Evolutionary conservation across 179 eudicot species (phyloP).

Genomic region (Nepenthes alata): DNA sequence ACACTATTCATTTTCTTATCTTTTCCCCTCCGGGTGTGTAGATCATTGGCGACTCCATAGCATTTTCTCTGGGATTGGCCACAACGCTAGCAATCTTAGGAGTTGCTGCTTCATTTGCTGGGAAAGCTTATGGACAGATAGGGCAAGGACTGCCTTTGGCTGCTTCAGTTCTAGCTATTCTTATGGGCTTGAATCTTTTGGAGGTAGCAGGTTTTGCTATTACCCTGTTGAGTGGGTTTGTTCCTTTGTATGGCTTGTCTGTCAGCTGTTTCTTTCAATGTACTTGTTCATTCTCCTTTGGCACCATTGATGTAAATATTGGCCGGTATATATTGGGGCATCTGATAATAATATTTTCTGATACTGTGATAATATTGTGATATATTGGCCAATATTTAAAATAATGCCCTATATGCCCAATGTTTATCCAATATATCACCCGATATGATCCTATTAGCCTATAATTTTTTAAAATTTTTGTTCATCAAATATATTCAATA

Average conservation of each 20-base stretch:
- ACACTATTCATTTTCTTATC: background rate
- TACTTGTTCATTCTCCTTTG: too few relatives aligned
- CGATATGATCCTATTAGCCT: too few relatives aligned
- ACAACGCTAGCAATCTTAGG: constrained; percentile 88
- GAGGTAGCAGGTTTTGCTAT: constrained; percentile 37
- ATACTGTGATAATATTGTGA: too few relatives aligned
- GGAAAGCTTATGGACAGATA: constrained; percentile 92
- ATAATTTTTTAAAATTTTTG: too few relatives aligned
- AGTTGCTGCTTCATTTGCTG: constrained; percentile 89
- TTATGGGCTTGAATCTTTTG: constrained; percentile 89
- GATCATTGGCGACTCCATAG: constrained; percentile 73
- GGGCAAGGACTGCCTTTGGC: constrained; percentile 88
- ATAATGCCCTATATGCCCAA: too few relatives aligned
- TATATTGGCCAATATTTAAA: too few relatives aligned
- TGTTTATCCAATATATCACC: too few relatives aligned
- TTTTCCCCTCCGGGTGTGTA: constrained; percentile 13
- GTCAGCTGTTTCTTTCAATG: too few relatives aligned
- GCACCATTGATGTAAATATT: too few relatives aligned
- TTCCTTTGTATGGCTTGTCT: background rate
- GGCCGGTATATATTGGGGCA: too few relatives aligned
- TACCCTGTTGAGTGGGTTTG: background rate
- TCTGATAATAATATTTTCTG: too few relatives aligned
- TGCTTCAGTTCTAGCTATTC: constrained; percentile 73
- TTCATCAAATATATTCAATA: too few relatives aligned
- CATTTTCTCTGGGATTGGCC: constrained; percentile 91